These are phyloP conservation scores for Lolium rigidum DNA, from an alignment of 176 grass and related monocot species.

Conservation along the genomic window DNA sequence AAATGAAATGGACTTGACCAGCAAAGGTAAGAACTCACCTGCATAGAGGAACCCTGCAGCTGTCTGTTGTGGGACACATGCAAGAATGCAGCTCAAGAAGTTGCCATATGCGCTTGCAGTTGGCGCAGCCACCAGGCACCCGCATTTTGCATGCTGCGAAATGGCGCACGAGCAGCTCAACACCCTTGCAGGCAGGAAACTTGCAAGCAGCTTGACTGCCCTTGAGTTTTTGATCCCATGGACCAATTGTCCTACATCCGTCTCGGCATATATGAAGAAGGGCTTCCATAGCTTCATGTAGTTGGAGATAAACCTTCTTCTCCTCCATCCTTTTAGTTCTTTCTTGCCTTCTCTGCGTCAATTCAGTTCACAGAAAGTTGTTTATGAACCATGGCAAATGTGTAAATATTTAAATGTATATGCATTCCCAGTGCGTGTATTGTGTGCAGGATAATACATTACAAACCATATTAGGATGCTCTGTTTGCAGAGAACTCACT, in stretches of 20 bases:
- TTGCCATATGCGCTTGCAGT: slow-evolving; percentile 94
- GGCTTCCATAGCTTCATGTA: slow-evolving; percentile 86
- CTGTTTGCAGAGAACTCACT: slow-evolving; percentile 46
- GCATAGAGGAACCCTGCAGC: slow-evolving; percentile 88
- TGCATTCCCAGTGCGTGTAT: background rate
- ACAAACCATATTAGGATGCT: background rate
- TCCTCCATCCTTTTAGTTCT: slow-evolving; percentile 55
- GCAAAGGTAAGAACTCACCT: slow-evolving; percentile 47
- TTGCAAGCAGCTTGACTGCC: slow-evolving; percentile 51
- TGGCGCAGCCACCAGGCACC: slow-evolving; percentile 76
- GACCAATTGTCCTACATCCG: slow-evolving; percentile 83
- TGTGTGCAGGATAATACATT: background rate
- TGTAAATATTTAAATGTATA: background rate
- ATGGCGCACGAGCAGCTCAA: slow-evolving; percentile 80
- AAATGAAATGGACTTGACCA: background rate
- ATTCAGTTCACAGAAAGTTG: background rate
- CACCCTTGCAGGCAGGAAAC: slow-evolving; percentile 76
- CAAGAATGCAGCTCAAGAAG: slow-evolving; percentile 86
- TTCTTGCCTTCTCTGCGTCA: slow-evolving; percentile 64
- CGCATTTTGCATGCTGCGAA: slow-evolving; percentile 64
- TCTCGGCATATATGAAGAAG: slow-evolving; percentile 83
- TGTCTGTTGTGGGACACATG: slow-evolving; percentile 58
- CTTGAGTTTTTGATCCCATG: slow-evolving; percentile 69
- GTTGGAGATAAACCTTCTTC: slow-evolving; percentile 68
- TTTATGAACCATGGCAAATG: background rate